phyloP scores from a whole-genome alignment of 768 basidiomycete species.

The Cubamyces sp. region DNA sequence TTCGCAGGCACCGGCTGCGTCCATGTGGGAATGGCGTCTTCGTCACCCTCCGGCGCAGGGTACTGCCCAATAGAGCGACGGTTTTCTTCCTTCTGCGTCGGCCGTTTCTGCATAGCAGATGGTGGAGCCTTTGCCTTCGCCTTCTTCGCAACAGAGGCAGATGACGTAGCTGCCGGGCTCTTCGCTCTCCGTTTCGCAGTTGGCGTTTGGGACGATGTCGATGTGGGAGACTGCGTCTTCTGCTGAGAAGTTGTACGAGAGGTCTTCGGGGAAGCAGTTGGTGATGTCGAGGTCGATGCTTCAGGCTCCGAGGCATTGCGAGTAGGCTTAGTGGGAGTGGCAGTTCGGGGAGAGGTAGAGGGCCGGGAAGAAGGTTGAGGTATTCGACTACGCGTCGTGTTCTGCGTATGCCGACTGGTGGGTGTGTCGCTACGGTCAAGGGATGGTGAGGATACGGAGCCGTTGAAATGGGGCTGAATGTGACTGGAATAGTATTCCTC shows the following conservation, averaged over 20 bases:
- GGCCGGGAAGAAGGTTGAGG: constrained; percentile 38
- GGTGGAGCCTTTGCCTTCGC: constrained; percentile 41
- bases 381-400: constrained; percentile 28
- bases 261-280: constrained; percentile 23
- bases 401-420: constrained; percentile 21
- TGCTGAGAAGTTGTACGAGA: constrained; percentile 27
- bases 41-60: constrained; percentile 60
- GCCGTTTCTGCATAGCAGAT: constrained; percentile 37
- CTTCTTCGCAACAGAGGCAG: constrained; percentile 44
- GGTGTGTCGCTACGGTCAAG: constrained; percentile 32
- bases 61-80: constrained; percentile 69
- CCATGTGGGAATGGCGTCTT: constrained; percentile 82
- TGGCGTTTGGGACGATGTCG: constrained; percentile 22
- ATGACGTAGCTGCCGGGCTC: constrained; percentile 48
- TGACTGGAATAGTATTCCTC: constrained; percentile 19
- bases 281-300: constrained; percentile 22
- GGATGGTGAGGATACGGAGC: constrained; percentile 28
- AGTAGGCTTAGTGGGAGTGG: constrained; percentile 45
- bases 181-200: constrained; percentile 48
- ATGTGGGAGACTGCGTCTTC: constrained; percentile 20
- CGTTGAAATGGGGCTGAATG: constrained; percentile 25
- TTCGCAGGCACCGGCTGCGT: constrained; percentile 68
- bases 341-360: constrained; percentile 49
- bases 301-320: constrained; percentile 43
- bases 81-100: constrained; percentile 48